Conservation (phyloP, 192 early-diverging fungal genomes). For the Gamsiella multidivaricata region DNA sequence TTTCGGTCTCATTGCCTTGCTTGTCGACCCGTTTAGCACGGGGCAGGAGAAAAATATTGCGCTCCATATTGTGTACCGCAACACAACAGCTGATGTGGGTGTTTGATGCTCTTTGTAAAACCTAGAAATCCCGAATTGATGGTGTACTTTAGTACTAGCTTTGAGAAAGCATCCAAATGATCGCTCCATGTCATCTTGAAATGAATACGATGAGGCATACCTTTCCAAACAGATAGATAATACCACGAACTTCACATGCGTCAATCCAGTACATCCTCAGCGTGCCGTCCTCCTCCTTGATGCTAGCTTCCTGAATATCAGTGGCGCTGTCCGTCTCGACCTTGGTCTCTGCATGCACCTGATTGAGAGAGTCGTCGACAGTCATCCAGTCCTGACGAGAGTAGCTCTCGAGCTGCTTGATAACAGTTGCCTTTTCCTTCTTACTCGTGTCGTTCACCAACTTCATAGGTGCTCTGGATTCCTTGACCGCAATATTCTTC, state of each 20-base stretch:
- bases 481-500: slow-evolving; percentile 13
- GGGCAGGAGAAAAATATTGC: slow-evolving; percentile 95
- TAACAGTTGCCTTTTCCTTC: slow-evolving; percentile 32
- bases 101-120: slow-evolving; percentile 60
- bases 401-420: slow-evolving; percentile 32
- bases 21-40: slow-evolving; percentile 64
- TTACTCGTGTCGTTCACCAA: slow-evolving; percentile 19
- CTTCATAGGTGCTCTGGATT: slow-evolving; percentile 12
- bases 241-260: slow-evolving; percentile 83
- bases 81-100: slow-evolving; percentile 85
- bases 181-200: too few species aligned
- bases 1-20: slow-evolving; percentile 64
- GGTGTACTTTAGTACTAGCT: neutral
- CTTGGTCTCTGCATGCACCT: slow-evolving; percentile 12
- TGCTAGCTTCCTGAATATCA: slow-evolving; percentile 26
- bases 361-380: slow-evolving; percentile 25
- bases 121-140: slow-evolving; percentile 57
- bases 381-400: slow-evolving; percentile 34
- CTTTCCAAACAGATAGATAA: slow-evolving; percentile 94
- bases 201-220: slow-evolving; percentile 35
- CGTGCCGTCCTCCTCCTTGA: slow-evolving; percentile 61
- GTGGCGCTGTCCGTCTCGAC: neutral
- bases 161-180: too few species aligned
- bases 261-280: slow-evolving; percentile 93
- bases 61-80: slow-evolving; percentile 78